phyloP scores from a whole-genome alignment of 78 protist species.

The Protostelium mycophagum region DNA sequence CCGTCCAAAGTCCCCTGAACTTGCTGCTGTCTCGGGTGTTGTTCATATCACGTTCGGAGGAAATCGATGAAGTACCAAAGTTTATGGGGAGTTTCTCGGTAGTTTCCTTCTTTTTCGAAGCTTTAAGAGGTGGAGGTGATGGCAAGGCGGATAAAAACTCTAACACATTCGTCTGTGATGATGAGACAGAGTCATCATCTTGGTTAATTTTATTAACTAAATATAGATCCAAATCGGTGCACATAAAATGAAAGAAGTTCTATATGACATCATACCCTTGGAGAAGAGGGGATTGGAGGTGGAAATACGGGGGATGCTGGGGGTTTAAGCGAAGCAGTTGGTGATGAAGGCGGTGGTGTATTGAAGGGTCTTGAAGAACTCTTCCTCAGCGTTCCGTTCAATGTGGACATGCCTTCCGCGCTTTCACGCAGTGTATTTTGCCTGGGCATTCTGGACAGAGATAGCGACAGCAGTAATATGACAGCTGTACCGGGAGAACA shows the following conservation, averaged over 20 bases:
- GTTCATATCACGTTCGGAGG: not conserved
- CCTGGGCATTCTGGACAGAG: not conserved
- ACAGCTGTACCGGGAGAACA: not conserved
- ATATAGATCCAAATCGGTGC: no score
- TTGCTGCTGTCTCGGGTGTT: not conserved
- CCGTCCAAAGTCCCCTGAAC: not conserved
- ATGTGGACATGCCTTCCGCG: no score
- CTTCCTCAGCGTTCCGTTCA: no score
- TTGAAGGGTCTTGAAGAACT: no score
- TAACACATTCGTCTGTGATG: not conserved
- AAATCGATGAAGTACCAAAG: not conserved
- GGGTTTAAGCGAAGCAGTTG: not conserved
- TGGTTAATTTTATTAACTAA: not conserved
- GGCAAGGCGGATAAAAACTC: not conserved
- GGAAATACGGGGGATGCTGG: no score
- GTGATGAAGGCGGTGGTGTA: not conserved
- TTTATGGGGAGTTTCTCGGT: not conserved
- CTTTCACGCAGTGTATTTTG: not conserved
- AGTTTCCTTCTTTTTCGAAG: not conserved
- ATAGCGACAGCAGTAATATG: not conserved
- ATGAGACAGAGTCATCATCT: not conserved
- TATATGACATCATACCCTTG: no score
- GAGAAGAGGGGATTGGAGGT: no score
- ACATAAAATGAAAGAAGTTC: no score
- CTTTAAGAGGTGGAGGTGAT: not conserved